These are phyloP conservation scores for Phyllostachys edulis DNA, from an alignment of 176 grass and related monocot genomes.

Conservation along the genomic window DNA sequence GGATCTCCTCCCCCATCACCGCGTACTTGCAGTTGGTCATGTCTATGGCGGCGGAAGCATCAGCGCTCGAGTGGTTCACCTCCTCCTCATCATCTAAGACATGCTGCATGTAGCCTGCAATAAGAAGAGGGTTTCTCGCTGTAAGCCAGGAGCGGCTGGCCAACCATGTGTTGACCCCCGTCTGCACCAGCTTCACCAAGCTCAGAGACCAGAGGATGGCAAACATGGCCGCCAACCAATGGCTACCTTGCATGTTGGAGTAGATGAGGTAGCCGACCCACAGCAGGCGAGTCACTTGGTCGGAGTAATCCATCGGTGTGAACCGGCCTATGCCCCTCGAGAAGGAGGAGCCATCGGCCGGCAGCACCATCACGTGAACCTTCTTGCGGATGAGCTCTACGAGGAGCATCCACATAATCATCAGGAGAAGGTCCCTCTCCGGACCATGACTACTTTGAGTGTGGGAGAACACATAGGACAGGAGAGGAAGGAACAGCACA, in stretches of 20 bases:
- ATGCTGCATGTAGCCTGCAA: conserved; percentile 31
- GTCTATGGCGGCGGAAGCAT: too few relatives aligned
- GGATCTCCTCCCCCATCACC: conserved; percentile 23
- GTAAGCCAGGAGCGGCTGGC: neutral
- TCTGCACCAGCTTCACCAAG: neutral
- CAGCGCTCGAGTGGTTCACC: too few relatives aligned
- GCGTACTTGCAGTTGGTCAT: conserved; percentile 13
- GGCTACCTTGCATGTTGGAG: neutral
- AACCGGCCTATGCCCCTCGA: neutral
- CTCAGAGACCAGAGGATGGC: conserved; percentile 4
- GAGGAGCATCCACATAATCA: conserved; percentile 37
- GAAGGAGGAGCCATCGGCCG: neutral
- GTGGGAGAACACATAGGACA: conserved; percentile 2
- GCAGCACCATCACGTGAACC: neutral
- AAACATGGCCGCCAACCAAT: neutral
- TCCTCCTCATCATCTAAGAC: neutral
- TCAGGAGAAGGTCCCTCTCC: neutral
- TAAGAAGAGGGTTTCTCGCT: neutral
- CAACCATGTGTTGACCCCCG: neutral
- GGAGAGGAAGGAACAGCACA: neutral
- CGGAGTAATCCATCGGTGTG: neutral
- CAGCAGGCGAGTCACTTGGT: neutral
- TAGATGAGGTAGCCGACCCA: conserved; percentile 30
- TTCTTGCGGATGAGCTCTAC: conserved; percentile 38
- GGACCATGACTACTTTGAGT: neutral